Percentiles rank a stretch among this genome's conserved stretches.
phyloP scores from a whole-genome alignment of 352 stramenopile genomes.

The Globisporangium spinosum region DNA sequence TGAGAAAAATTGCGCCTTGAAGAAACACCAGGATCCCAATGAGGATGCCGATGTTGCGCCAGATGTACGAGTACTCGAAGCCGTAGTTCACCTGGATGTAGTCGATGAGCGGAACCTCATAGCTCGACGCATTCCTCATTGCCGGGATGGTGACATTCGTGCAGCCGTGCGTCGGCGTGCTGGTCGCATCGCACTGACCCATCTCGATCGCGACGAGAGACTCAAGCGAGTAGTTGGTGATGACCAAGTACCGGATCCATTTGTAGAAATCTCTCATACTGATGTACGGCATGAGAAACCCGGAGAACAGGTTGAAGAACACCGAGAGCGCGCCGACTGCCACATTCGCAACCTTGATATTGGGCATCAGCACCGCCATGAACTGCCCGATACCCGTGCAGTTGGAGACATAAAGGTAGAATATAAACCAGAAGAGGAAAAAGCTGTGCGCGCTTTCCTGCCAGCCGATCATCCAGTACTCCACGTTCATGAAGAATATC shows the following conservation, averaged over 20 bases:
- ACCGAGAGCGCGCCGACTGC: slow-evolving; percentile 41
- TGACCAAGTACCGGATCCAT: slow-evolving; percentile 28
- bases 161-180: slow-evolving; percentile 4
- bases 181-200: slow-evolving; percentile 7
- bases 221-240: slow-evolving; percentile 26
- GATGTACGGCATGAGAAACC: slow-evolving; percentile 24
- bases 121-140: not conserved
- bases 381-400: slow-evolving; percentile 32
- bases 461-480: slow-evolving; percentile 54
- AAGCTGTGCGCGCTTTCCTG: slow-evolving; percentile 23
- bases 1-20: slow-evolving; percentile 41
- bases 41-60: slow-evolving; percentile 27
- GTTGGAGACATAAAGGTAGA: slow-evolving; percentile 16
- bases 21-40: slow-evolving; percentile 28
- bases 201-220: slow-evolving; percentile 17
- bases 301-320: slow-evolving; percentile 49
- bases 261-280: slow-evolving; percentile 23
- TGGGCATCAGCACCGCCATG: slow-evolving; percentile 46
- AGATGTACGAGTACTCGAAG: slow-evolving; percentile 26
- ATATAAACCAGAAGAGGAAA: slow-evolving; percentile 29
- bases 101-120: slow-evolving; percentile 6
- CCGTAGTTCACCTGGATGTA: slow-evolving; percentile 22
- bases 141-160: not conserved
- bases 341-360: slow-evolving; percentile 52
- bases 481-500: slow-evolving; percentile 34